Evolutionary conservation across 352 stramenopile species (phyloP).

Genomic region (Phytophthora melonis): DNA sequence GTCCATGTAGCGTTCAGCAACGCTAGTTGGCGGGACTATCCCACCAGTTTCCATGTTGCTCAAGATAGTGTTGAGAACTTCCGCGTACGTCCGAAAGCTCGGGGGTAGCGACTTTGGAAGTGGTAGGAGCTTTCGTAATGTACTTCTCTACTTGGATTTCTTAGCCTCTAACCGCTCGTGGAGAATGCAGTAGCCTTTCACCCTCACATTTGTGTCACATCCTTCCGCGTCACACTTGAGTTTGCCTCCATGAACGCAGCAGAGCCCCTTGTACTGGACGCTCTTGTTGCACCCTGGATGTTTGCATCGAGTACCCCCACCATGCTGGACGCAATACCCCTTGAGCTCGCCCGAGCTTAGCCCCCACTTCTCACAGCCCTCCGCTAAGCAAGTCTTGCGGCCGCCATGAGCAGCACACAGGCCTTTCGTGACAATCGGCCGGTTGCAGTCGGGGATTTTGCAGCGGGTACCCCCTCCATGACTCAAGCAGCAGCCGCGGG

Average conservation of each 20-base stretch:
- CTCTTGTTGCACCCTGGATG: conserved; percentile 32
- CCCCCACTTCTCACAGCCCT: conserved; percentile 34
- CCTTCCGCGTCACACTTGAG: conserved; percentile 27
- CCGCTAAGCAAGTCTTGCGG: conserved; percentile 30
- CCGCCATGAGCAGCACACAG: conserved; percentile 32
- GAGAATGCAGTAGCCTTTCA: conserved; percentile 28
- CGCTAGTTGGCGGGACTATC: neutral
- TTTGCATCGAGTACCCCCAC: conserved; percentile 31
- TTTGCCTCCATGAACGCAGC: conserved; percentile 29
- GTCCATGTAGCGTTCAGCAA: neutral
- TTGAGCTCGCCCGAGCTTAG: conserved; percentile 25
- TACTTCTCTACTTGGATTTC: neutral
- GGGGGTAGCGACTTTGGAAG: no score
- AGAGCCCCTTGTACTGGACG: conserved; percentile 33
- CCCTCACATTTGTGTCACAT: conserved; percentile 24
- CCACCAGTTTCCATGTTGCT: neutral
- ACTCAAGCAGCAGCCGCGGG: conserved; percentile 19
- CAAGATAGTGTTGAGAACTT: no score
- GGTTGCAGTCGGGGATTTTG: conserved; percentile 28
- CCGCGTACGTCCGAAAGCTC: no score
- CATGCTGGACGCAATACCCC: conserved; percentile 38
- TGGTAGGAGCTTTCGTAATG: neutral
- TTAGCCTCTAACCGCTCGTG: conserved; percentile 1
- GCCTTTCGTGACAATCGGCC: conserved; percentile 27
- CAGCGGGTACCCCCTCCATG: conserved; percentile 35